Conservation (phyloP, 1,284 basidiomycete species). For the Phenoliferia sp. region DNA sequence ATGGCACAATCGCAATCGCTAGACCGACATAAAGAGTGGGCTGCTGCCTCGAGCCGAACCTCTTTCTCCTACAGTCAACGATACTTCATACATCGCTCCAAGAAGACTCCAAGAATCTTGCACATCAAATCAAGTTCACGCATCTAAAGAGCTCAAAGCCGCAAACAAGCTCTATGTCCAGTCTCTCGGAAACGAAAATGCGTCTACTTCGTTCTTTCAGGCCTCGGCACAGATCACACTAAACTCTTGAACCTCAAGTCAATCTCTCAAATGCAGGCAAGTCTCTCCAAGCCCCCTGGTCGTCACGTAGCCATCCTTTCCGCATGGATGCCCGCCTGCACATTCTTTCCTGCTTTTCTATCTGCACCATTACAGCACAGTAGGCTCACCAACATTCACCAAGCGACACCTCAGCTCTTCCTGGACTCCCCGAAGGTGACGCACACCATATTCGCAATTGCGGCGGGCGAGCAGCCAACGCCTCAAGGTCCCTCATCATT, state of each 20-base stretch:
- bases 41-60: neutral
- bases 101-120: too few relatives aligned
- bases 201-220: too few relatives aligned
- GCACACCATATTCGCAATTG: conserved; percentile 66
- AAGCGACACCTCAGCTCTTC: conserved; percentile 55
- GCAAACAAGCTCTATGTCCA: neutral
- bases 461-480: conserved; percentile 57
- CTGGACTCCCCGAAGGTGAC: conserved; percentile 60
- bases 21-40: too few relatives aligned
- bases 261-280: conserved; percentile 40
- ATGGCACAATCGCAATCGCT: neutral
- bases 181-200: neutral
- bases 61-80: neutral
- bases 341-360: too few relatives aligned
- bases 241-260: too few relatives aligned
- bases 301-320: conserved; percentile 50
- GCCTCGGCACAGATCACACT: too few relatives aligned
- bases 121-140: neutral
- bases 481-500: conserved; percentile 60
- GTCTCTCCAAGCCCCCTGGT: conserved; percentile 50
- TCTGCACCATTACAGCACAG: neutral
- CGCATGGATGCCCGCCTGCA: conserved; percentile 55
- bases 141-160: neutral
- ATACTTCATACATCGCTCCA: neutral
- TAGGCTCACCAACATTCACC: neutral